Evolutionary conservation across 169 alveolate genomes (phyloP), one percentile per base, ranked within the genome.

Genomic region (Eimeria brunetti): DNA sequence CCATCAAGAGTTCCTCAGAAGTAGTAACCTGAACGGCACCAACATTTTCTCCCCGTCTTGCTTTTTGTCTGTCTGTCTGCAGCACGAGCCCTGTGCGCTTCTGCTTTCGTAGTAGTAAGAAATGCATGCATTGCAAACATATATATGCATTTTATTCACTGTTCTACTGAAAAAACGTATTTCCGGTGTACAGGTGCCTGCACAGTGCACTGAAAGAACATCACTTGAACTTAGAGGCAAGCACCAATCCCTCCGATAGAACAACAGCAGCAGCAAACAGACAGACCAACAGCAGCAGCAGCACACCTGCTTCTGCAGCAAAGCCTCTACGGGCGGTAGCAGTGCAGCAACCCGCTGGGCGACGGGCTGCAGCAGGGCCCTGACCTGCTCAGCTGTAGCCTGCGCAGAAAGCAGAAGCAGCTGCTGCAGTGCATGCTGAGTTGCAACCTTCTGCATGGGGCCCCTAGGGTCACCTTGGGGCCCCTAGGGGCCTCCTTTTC

Each of bases 351-450:
- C 41, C 6, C 56, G 75, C 18, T 84, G 41, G 9, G 91, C 91
- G 38, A 58, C 91, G 22, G 91, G 73, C 36, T 84, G 76, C 91
- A 84, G 75, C 58, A 84, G 7, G 22, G 44, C 91, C 91, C 58
- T 53, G 76, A 84, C 62, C 76, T 84, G 91, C 44, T 84, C 91
- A 33, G 91, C 78, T 46, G 91, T 30, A 16, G 91, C 73, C 91
- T 84, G 91, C 58, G 33, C 22, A 51, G 84, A 38, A 16, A 27
- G n/a, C n/a, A n/a, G n/a, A n/a, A 36, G 16, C 36, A 64, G 75
- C 41, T 22, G 41, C n/a, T n/a, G n/a, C n/a, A n/a, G 16, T 64
- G 8, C 41, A 36, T 64, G 36, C 75, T 64, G 75, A 11, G 41
- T 64, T 64, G 41, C n/a, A 8, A 64, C 7, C 14, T 64, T 64